A percentile compares a stretch with the other conserved stretches of the same genome.
Evolutionary conservation across 1,139 yeast genomes (phyloP).

Genomic region (Zygotorulaspora mrakii): DNA sequence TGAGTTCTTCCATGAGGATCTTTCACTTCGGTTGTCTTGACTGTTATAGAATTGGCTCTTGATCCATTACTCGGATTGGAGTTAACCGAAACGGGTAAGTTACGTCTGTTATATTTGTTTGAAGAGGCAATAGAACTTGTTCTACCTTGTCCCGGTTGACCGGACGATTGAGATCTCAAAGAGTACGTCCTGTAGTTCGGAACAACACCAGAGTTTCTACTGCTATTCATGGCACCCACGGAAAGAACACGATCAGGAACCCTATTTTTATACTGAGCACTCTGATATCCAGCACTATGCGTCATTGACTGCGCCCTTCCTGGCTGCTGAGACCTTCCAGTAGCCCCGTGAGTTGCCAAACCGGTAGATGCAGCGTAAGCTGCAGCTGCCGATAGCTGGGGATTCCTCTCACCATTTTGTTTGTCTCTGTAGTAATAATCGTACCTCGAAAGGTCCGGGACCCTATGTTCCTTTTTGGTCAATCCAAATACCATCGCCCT

Average conservation of each 20-base stretch:
- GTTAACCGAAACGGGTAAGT: neutral
- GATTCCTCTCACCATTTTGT: slow-evolving; percentile 26
- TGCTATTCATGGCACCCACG: slow-evolving; percentile 1
- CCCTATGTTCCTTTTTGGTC: slow-evolving; percentile 25
- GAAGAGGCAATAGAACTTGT: slow-evolving; percentile 6
- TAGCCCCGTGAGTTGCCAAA: slow-evolving; percentile 9
- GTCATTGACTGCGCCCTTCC: slow-evolving; percentile 16
- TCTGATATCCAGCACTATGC: slow-evolving; percentile 3
- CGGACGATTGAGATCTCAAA: slow-evolving; percentile 11
- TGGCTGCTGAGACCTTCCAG: slow-evolving; percentile 6
- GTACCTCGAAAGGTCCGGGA: slow-evolving; percentile 37
- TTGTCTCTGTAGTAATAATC: slow-evolving; percentile 33
- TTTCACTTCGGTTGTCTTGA: slow-evolving; percentile 32
- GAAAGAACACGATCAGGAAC: neutral
- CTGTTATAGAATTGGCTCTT: slow-evolving; percentile 33
- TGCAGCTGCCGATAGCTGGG: slow-evolving; percentile 31
- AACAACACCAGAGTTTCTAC: slow-evolving; percentile 1
- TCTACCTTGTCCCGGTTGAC: slow-evolving; percentile 7
- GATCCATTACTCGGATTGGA: slow-evolving; percentile 11
- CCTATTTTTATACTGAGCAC: slow-evolving; percentile 1
- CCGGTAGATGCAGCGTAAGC: slow-evolving; percentile 29
- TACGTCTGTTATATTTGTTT: neutral
- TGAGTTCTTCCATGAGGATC: slow-evolving; percentile 35
- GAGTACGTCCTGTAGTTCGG: slow-evolving; percentile 12
- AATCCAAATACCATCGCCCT: slow-evolving; percentile 12